A percentile compares a stretch with the other conserved stretches of the same genome.
phyloP scores from a whole-genome alignment of 345 rosid species.

The Syzygium aqueum region DNA sequence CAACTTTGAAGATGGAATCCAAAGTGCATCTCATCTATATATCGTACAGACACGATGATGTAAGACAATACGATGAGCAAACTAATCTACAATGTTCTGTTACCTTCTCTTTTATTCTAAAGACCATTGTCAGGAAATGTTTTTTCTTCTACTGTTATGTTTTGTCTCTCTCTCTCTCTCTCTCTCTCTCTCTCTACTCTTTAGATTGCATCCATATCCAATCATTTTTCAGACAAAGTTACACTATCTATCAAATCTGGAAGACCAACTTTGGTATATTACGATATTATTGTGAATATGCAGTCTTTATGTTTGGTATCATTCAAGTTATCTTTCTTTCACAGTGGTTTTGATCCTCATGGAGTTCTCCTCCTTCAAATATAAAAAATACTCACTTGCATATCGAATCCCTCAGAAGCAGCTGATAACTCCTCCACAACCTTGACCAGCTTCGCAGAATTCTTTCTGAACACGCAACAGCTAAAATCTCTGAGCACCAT shows the following conservation, averaged over 20 bases:
- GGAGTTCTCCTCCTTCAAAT: background rate
- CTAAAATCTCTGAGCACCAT: constrained; percentile 65
- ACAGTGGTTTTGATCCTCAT: background rate
- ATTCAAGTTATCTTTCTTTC: background rate
- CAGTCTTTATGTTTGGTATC: background rate
- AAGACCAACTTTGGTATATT: background rate
- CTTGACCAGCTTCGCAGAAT: constrained; percentile 37
- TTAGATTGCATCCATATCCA: background rate
- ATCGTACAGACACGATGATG: constrained; percentile 21
- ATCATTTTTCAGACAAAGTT: background rate
- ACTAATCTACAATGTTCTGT: background rate
- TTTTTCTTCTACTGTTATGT: background rate
- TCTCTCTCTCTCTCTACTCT: background rate
- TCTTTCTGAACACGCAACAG: constrained; percentile 49
- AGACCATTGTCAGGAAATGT: background rate
- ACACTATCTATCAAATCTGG: background rate
- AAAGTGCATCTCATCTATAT: constrained; percentile 52
- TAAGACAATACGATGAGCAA: background rate
- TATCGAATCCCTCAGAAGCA: constrained; percentile 34
- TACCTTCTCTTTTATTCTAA: background rate
- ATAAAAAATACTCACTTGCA: constrained; percentile 36
- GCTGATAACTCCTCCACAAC: constrained; percentile 16
- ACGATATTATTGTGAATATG: background rate
- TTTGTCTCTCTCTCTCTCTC: constrained; percentile 9
- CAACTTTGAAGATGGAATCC: constrained; percentile 79